These are phyloP conservation scores for Aphanocladium album DNA, from an alignment of 2,329 filamentous ascomycete species.

Conservation along the genomic window DNA sequence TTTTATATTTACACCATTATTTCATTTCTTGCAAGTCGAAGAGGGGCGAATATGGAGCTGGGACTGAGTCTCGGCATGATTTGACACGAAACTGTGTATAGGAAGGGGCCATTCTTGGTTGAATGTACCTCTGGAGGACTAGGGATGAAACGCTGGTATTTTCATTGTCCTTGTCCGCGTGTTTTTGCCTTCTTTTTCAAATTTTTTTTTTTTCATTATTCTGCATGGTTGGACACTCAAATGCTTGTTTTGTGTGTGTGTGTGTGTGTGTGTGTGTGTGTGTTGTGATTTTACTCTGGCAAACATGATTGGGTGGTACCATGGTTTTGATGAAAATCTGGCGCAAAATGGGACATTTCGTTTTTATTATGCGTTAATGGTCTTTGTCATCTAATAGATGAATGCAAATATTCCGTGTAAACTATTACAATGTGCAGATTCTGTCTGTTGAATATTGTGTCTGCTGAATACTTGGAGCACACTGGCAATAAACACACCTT, in stretches of 20 bases:
- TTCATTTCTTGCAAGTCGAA: background rate
- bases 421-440: too few species aligned
- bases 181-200: background rate
- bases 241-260: background rate
- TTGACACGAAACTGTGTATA: background rate
- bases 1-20: background rate
- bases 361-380: background rate
- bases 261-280: background rate
- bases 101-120: background rate
- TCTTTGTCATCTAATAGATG: background rate
- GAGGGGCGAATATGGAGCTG: background rate
- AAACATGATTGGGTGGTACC: background rate
- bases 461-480: too few species aligned
- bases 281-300: background rate
- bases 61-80: background rate
- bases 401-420: background rate
- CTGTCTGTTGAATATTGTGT: too few species aligned
- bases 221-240: background rate
- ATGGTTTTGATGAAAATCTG: conserved; percentile 8
- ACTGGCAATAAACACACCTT: too few species aligned
- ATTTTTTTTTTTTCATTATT: background rate
- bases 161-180: background rate
- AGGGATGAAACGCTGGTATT: background rate
- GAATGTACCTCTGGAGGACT: background rate
- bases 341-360: conserved; percentile 3